Conservation (phyloP, 441 rosid species). For the Populus hybrid region DNA sequence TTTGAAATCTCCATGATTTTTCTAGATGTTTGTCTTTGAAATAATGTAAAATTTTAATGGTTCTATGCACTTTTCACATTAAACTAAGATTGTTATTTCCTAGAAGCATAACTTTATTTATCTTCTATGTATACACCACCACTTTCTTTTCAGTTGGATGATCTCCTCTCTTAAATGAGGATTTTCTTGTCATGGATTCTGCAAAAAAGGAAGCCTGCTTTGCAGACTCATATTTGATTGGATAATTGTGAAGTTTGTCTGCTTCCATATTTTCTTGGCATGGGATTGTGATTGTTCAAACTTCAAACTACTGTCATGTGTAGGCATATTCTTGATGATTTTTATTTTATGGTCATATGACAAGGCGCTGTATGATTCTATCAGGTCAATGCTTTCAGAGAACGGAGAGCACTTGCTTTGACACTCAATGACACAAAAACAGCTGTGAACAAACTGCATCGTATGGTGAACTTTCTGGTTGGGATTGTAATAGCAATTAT, state of each 20-base stretch:
- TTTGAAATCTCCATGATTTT: background rate
- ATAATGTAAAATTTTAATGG: no score
- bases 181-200: background rate
- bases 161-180: no score
- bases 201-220: background rate
- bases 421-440: constrained; percentile 88
- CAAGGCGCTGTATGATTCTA: background rate
- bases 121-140: no score
- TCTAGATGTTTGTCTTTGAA: no score
- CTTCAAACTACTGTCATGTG: background rate
- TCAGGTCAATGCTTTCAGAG: constrained; percentile 84
- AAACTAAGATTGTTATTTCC: no score
- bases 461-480: constrained; percentile 46
- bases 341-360: no score
- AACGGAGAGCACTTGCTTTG: constrained; percentile 77
- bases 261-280: background rate
- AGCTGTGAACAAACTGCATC: constrained; percentile 75
- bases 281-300: background rate
- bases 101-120: no score
- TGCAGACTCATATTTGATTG: background rate
- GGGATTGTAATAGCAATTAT: constrained; percentile 41
- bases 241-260: background rate
- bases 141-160: no score
- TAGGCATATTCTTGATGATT: no score
- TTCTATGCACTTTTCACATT: no score